Base-by-base conservation (phyloP, 2,329 filamentous ascomycete genomes). In the Diaporthe nobilis region DNA sequence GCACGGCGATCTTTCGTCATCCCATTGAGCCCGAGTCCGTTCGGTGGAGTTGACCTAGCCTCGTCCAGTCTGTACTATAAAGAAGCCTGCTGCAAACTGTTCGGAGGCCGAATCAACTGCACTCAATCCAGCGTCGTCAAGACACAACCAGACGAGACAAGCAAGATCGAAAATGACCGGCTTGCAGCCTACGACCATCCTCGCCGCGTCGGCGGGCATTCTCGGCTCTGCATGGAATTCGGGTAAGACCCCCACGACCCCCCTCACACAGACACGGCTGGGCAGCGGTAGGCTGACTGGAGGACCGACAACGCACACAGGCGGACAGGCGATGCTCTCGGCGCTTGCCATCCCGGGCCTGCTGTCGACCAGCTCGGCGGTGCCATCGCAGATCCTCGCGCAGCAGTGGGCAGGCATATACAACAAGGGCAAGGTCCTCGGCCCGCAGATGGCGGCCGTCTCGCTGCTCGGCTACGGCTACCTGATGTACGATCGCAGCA, bases 321-420 rank as follows among this genome's bases (percentile, higher is more conserved):
- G 86, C 22, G 79, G 80, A 39, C 85, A 84, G 53, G 81, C 82
- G 20, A 80, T 81, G 47, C 73, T 85, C 47, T 86, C 85, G n/a
- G 71, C 85, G 17, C 78, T 84, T 44, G 81, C 81, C 15, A 75
- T 85, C 42, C 83, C 85, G 2, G 80, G 82, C 37, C 75, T 82
- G 10, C 58, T 81, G 8, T 76, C 77, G 25, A 78, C 81, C 31
- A 79, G 80, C 63, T 39, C 67, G 28, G 37, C 72, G 31, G 72
- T 80, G 57, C 77, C 81, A 28, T 80, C 83, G 3, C 78, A 81
- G 51, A 76, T 81, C 3, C 79, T 84, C 1, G 81, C 83, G 4
- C 79, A 78, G 44, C 79, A 84, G 65, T 87, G 86, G 86, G 81
- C 82, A 39, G 78, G 80, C 65, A 74, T 86, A 25, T 87, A 82